Evolutionary conservation across 805 yeast species (phyloP), one percentile per base, ranked within the genome.

Genomic region (Teunomyces pallodes): DNA sequence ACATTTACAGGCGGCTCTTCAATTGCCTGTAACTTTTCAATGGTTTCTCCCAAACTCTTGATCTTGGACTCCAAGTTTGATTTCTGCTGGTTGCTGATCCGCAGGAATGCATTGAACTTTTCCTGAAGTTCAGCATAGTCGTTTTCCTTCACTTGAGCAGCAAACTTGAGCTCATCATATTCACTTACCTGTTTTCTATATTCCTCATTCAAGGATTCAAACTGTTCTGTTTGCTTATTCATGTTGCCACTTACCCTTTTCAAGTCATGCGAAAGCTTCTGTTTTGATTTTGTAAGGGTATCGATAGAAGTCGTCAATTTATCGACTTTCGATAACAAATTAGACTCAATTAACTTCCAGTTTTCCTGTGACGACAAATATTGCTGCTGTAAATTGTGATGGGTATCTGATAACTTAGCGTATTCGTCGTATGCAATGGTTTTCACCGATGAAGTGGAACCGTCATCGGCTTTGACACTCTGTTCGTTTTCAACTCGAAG

Each of bases 261-360:
- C 47, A 75, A 46, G 46, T 77, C 82, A 39, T 64, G 59, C 3
- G 67, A 52, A 28, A 71, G 44, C 43, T 66, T 67, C 4, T 48
- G 30, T 46, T 66, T 66, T 2, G 58, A 49, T 43, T 66, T 66
- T 42, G 67, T 70, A 42, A 64, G 32, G 4, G 54, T 40, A 5
- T 71, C 75, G 10, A 69, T 47, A 5, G 65, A 48, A n/a, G 52
- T 39, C 3, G 62, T 47, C 26, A 74, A 54, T 5, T 63, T 65
- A 31, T 72, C 77, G 6, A 79, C 60, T 45, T 81, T 82, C 42
- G 58, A 61, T 49, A 79, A 77, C 50, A 90, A 72, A 3, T 82
- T 74, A 35, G 86, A 77, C 64, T 94, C 97, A 38, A 90, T 83
- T 14, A 82, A 70, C 48, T 86, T 84, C 96, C 96, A 89, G 62